phyloP scores from a whole-genome alignment of 192 early-diverging fungal species.

The Podila epicladia region DNA sequence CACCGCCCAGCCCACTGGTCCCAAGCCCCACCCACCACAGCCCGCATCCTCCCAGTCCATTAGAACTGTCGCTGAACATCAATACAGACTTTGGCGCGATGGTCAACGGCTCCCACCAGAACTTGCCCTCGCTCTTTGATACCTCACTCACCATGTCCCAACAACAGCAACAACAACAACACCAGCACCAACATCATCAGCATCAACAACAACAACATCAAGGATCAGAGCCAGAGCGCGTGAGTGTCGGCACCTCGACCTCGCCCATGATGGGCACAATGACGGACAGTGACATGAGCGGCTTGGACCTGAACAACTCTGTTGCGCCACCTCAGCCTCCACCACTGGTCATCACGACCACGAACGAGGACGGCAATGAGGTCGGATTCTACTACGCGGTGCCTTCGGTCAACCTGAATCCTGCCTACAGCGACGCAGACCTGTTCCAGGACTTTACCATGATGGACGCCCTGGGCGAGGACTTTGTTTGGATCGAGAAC shows the following conservation, averaged over 20 bases:
- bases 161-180: conserved; percentile 17
- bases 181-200: conserved; percentile 6
- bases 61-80: conserved; percentile 38
- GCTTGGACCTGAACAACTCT: background rate
- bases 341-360: conserved; percentile 45
- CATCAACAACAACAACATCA: background rate
- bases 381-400: conserved; percentile 49
- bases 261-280: conserved; percentile 26
- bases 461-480: conserved; percentile 47
- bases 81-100: conserved; percentile 35
- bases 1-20: conserved; percentile 20
- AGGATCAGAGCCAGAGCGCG: background rate
- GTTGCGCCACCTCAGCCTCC: conserved; percentile 5
- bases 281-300: background rate
- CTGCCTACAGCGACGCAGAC: conserved; percentile 42
- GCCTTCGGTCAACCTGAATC: conserved; percentile 39
- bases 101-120: conserved; percentile 22
- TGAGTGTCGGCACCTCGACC: conserved; percentile 35
- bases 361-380: conserved; percentile 48
- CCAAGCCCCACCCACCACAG: conserved; percentile 27
- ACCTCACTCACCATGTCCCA: conserved; percentile 23
- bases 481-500: conserved; percentile 51
- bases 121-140: conserved; percentile 34
- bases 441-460: conserved; percentile 49
- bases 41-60: conserved; percentile 36